These are phyloP conservation scores for Mycocalia duriaeana DNA, from an alignment of 1,284 basidiomycete genomes.

Conservation along the genomic window DNA sequence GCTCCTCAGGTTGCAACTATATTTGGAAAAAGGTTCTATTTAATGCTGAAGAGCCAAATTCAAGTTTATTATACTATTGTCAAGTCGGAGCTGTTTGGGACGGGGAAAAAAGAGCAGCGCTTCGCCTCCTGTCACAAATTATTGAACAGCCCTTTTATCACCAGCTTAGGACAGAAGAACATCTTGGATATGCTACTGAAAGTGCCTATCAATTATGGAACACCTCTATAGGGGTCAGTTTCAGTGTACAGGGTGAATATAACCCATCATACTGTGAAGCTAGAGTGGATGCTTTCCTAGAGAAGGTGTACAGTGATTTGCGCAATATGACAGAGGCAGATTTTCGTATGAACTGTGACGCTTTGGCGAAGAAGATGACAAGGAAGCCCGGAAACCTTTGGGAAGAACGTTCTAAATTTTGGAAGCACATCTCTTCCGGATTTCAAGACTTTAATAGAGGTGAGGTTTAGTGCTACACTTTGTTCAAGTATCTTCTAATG, in stretches of 20 bases:
- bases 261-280: conserved; percentile 81
- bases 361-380: conserved; percentile 61
- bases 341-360: conserved; percentile 61
- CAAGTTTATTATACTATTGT: conserved; percentile 75
- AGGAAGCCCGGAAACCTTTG: conserved; percentile 57
- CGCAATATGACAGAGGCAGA: conserved; percentile 56
- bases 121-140: conserved; percentile 70
- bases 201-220: conserved; percentile 85
- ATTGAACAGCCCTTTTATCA: conserved; percentile 91
- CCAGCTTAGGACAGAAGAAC: conserved; percentile 91
- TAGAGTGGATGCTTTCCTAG: conserved; percentile 85
- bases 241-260: conserved; percentile 90
- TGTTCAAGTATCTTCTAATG: conserved; percentile 5
- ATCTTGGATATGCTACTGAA: conserved; percentile 84
- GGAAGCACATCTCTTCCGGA: conserved; percentile 67
- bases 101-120: conserved; percentile 51
- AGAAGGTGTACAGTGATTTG: conserved; percentile 59
- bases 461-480: conserved; percentile 16
- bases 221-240: no score
- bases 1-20: conserved; percentile 60
- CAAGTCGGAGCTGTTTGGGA: conserved; percentile 65
- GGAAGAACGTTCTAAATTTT: conserved; percentile 76
- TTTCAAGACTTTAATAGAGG: conserved; percentile 71
- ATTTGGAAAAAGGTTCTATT: conserved; percentile 70
- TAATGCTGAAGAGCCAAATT: conserved; percentile 88